Evolutionary conservation across 352 stramenopile genomes (phyloP).

Genomic region (Globisporangium solare): DNA sequence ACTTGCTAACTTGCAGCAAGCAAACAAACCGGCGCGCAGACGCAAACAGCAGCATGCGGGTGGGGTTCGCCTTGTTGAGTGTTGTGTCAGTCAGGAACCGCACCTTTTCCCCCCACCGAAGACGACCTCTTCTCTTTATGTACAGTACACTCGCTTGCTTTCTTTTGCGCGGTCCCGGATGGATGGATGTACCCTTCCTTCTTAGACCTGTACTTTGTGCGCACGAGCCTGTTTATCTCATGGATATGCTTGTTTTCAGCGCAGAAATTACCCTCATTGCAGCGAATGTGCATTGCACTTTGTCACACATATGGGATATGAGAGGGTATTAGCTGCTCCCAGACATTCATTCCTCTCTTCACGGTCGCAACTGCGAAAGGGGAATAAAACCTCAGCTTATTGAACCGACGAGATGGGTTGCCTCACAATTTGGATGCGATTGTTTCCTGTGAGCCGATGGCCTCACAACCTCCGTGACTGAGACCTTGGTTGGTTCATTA

Average conservation of each 20-base stretch:
- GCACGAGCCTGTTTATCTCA: neutral
- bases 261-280: too few relatives aligned
- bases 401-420: neutral
- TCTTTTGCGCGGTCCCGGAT: conserved; percentile 7
- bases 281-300: too few relatives aligned
- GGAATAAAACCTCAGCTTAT: neutral
- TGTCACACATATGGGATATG: neutral
- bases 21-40: neutral
- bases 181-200: neutral
- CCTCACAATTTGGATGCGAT: neutral
- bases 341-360: conserved; percentile 1
- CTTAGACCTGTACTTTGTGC: neutral
- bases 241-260: too few relatives aligned
- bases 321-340: neutral
- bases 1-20: too few relatives aligned
- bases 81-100: neutral
- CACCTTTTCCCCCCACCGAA: neutral
- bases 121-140: neutral
- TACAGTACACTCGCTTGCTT: conserved; percentile 9
- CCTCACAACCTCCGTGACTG: neutral
- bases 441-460: neutral
- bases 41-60: neutral
- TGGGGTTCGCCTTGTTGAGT: neutral
- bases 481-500: neutral
- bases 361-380: conserved; percentile 8